Base-by-base conservation (phyloP, 1,284 basidiomycete genomes). In the Apiotrichum gamsii region DNA sequence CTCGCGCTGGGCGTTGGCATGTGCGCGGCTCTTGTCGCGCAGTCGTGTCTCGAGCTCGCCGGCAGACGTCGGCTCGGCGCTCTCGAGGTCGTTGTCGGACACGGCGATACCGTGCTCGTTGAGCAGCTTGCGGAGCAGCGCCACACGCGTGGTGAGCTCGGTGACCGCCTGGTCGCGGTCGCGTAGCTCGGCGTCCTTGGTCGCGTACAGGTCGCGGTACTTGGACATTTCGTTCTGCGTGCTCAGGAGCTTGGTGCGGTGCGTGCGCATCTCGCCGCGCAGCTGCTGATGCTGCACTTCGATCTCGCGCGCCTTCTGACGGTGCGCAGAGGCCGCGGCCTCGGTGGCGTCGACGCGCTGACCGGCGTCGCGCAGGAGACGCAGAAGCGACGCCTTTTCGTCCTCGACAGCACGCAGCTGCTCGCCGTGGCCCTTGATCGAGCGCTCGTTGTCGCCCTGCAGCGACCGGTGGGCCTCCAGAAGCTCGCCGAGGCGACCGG, bases 91-190 rank as follows among this genome's bases (percentile, higher is more conserved):
- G 32, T 82, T 82, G 31, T 87, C 85, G 52, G 86, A 83, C 21
- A 85, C 73, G 24, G 78, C 77, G 43, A 95, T 78, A 9, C 90
- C 91, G 61, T 90, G 85, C 63, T 98, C 95, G 34, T 83, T 81
- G 44, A 97, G 80, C 54, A 48, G 38, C 42, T 54, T 54, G 53
- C 53, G 53, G 52, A 98, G 77, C 75, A 90, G 84, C 29, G 78
- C 80, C 52, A 88, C 75, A 56, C 88, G 87, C 52, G 93, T 76
- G 52, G 82, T 81, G 0, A 83, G 77, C 48, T 90, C 87, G 5
- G 85, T 78, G 2, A 82, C 77, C 37, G 85, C 80, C 64, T 83
- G 82, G 43, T 77, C 67, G 60, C 81, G 82, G 45, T 86, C 83
- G 33, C 75, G 77, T 35, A 89, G 71, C 51, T 84, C 81, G 9